phyloP scores from a whole-genome alignment of 768 basidiomycete species.

The Lentinus brumalis region DNA sequence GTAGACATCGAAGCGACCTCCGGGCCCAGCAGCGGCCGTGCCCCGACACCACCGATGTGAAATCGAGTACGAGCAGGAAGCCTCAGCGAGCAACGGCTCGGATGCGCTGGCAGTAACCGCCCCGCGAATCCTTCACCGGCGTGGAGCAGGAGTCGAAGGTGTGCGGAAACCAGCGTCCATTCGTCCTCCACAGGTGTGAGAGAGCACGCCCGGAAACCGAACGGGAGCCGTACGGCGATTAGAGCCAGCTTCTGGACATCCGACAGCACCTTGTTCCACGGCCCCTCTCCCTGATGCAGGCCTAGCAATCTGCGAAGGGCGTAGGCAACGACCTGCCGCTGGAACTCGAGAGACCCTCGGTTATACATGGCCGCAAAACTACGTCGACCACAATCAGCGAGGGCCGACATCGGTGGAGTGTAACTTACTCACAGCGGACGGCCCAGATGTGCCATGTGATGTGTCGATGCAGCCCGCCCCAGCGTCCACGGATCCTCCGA shows the following conservation, averaged over 20 bases:
- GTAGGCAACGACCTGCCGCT: slow-evolving; percentile 8
- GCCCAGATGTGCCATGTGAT: slow-evolving; percentile 26
- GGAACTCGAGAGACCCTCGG: slow-evolving; percentile 6
- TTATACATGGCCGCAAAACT: slow-evolving; percentile 4
- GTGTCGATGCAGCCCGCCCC: slow-evolving; percentile 15
- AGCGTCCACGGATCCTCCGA: slow-evolving; percentile 3
- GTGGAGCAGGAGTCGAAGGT: slow-evolving; percentile 33
- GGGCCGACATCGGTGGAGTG: background rate
- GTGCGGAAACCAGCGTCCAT: slow-evolving; percentile 32
- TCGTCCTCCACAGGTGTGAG: slow-evolving; percentile 3
- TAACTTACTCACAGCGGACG: slow-evolving; percentile 27
- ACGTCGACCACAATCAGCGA: background rate
- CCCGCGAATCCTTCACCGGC: slow-evolving; percentile 20
- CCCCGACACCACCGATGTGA: no score
- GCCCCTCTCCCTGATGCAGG: background rate
- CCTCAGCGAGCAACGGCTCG: slow-evolving; percentile 34
- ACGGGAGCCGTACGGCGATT: slow-evolving; percentile 26
- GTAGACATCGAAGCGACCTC: no score
- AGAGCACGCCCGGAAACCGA: slow-evolving; percentile 26
- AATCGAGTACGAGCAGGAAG: slow-evolving; percentile 12
- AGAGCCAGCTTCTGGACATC: slow-evolving; percentile 4
- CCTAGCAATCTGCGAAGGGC: slow-evolving; percentile 7
- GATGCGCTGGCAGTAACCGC: slow-evolving; percentile 29
- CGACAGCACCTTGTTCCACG: background rate
- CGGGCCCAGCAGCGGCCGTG: no score